Conservation (phyloP, 352 stramenopile species). For the Pythium diclinum region DNA sequence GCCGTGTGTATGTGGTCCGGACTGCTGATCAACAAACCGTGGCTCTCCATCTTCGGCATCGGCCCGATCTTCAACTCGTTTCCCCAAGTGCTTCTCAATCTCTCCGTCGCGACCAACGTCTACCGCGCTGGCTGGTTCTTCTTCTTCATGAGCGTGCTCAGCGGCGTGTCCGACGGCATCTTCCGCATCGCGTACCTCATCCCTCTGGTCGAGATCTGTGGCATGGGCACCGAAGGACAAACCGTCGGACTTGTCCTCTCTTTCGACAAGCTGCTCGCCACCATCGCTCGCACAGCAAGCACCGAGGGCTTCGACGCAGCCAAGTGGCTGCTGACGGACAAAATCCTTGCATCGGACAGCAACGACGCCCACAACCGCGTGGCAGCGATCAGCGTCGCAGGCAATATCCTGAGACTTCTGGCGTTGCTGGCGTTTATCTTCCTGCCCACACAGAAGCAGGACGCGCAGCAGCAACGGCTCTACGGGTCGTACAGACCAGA, state of each 20-base stretch:
- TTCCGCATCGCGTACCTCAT: conserved; percentile 5
- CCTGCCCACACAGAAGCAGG: conserved; percentile 23
- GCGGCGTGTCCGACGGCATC: conserved; percentile 12
- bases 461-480: conserved; percentile 20
- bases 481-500: conserved; percentile 14
- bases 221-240: conserved; percentile 11
- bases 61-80: conserved; percentile 9
- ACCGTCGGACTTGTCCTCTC: conserved; percentile 17
- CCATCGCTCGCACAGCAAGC: conserved; percentile 4
- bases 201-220: conserved; percentile 13
- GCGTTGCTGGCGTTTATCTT: conserved; percentile 14
- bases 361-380: conserved; percentile 3
- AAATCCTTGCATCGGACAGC: not conserved
- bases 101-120: not conserved
- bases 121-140: conserved; percentile 14
- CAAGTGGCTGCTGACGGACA: not conserved
- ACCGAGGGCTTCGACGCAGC: not conserved
- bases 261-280: conserved; percentile 13
- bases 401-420: conserved; percentile 1
- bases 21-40: conserved; percentile 5
- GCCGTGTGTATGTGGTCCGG: conserved; percentile 5
- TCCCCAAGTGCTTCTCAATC: not conserved
- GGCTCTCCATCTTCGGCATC: conserved; percentile 7
- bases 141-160: conserved; percentile 5
- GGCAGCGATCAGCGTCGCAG: not conserved